Conservation (phyloP, 2,329 filamentous ascomycete species). For the Beauveria bassiana region DNA sequence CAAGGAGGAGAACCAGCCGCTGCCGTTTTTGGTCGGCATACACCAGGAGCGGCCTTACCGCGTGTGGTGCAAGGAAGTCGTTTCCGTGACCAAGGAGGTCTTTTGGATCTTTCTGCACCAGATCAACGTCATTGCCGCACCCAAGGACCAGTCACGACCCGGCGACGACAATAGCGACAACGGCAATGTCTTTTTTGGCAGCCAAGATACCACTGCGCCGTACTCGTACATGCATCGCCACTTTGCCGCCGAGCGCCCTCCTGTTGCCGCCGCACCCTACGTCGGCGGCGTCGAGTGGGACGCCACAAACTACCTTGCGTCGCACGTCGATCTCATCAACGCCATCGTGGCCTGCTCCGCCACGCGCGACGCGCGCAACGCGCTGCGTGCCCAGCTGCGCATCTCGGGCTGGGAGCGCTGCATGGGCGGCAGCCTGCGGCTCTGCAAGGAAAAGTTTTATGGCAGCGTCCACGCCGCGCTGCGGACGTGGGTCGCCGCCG, state of each 20-base stretch:
- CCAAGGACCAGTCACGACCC: constrained; percentile 24
- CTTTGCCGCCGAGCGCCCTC: constrained; percentile 80
- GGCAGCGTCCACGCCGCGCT: constrained; percentile 82
- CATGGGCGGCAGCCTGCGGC: constrained; percentile 74
- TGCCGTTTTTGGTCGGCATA: constrained; percentile 87
- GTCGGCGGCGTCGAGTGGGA: constrained; percentile 98
- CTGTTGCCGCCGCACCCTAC: constrained; percentile 89
- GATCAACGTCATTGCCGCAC: constrained; percentile 73
- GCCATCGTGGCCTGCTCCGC: constrained; percentile 79
- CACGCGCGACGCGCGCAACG: constrained; percentile 61
- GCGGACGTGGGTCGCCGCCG: constrained; percentile 83
- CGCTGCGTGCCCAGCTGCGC: constrained; percentile 66
- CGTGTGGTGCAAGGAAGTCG: constrained; percentile 88
- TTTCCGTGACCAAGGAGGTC: constrained; percentile 91
- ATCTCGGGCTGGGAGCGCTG: constrained; percentile 87
- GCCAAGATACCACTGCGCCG: constrained; percentile 24
- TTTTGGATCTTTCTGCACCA: constrained; percentile 99
- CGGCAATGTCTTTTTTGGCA: constrained; percentile 24
- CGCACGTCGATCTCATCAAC: constrained; percentile 87
- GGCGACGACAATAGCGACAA: constrained; percentile 15
- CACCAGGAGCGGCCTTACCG: constrained; percentile 80
- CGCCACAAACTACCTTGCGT: constrained; percentile 90
- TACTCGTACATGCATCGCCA: constrained; percentile 59
- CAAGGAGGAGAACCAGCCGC: constrained; percentile 65
- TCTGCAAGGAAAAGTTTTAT: constrained; percentile 98